Evolutionary conservation across 805 yeast genomes (phyloP).

Genomic region (Candida nanaspora): DNA sequence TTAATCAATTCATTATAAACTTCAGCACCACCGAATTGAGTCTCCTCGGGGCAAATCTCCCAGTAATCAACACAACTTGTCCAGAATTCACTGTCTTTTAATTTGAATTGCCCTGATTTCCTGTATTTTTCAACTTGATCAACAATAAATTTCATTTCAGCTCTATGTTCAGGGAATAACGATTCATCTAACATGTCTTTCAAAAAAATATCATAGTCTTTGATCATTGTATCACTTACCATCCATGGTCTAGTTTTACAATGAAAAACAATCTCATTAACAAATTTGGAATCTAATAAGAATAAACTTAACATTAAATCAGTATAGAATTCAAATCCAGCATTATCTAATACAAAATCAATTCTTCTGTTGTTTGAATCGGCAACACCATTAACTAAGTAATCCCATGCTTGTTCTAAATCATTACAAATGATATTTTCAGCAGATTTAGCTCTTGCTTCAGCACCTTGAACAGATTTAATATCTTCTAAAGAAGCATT

Average conservation of each 20-base stretch:
- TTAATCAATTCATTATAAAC: conserved; percentile 54
- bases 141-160: conserved; percentile 42
- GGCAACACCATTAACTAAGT: conserved; percentile 21
- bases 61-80: conserved; percentile 73
- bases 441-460: conserved; percentile 75
- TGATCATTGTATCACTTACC: conserved; percentile 90
- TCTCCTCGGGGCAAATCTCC: conserved; percentile 49
- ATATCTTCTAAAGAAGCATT: conserved; percentile 87
- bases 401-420: conserved; percentile 58
- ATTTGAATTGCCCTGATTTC: conserved; percentile 37
- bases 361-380: conserved; percentile 38
- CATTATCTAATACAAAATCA: conserved; percentile 84
- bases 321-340: conserved; percentile 94
- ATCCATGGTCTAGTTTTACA: conserved; percentile 94
- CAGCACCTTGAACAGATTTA: conserved; percentile 85
- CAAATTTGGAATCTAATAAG: conserved; percentile 63
- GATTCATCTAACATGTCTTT: conserved; percentile 44
- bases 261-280: conserved; percentile 63
- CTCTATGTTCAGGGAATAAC: conserved; percentile 44
- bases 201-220: conserved; percentile 60
- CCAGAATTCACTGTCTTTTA: conserved; percentile 76
- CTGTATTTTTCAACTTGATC: conserved; percentile 36
- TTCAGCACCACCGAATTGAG: conserved; percentile 48
- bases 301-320: conserved; percentile 64
- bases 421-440: conserved; percentile 75